Conservation (phyloP, 305 asterid species). For the Solanum hybrid region DNA sequence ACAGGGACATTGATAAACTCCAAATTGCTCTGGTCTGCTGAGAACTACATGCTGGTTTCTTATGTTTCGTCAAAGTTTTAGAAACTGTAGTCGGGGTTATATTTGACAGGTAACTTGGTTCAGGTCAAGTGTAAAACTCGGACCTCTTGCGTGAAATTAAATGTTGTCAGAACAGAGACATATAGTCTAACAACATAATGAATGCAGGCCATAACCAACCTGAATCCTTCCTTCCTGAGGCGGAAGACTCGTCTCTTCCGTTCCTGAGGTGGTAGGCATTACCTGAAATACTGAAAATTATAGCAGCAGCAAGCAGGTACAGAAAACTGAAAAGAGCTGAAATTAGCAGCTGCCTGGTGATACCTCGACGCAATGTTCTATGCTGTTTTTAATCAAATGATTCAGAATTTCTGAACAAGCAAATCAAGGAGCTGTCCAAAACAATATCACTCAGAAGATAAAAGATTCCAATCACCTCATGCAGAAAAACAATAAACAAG, state of each 20-base stretch:
- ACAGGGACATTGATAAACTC: neutral
- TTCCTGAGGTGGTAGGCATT: slow-evolving; percentile 47
- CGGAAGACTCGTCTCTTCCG: slow-evolving; percentile 30
- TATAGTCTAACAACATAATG: neutral
- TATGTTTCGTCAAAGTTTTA: neutral
- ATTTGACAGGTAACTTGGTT: neutral
- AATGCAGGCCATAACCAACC: slow-evolving; percentile 39
- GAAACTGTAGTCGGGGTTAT: neutral
- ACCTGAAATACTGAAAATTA: slow-evolving; percentile 39
- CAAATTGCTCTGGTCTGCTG: neutral
- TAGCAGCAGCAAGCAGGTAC: slow-evolving; percentile 16
- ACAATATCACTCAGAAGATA: slow-evolving; percentile 11
- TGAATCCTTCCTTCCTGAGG: slow-evolving; percentile 37
- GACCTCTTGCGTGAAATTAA: neutral
- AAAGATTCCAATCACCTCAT: neutral
- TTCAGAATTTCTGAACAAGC: slow-evolving; percentile 51
- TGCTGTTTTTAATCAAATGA: slow-evolving; percentile 51
- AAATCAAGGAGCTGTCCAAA: slow-evolving; percentile 37
- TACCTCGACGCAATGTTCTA: slow-evolving; percentile 78
- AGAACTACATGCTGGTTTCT: neutral
- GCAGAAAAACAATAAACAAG: neutral
- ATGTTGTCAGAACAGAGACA: neutral
- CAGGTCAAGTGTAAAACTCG: neutral
- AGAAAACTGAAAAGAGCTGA: slow-evolving; percentile 7
- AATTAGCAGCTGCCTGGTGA: slow-evolving; percentile 5